Percentiles rank a stretch among this genome's conserved stretches.
Evolutionary conservation across 192 early-diverging fungal species (phyloP).

Genomic region (Blastocladiella britannica): DNA sequence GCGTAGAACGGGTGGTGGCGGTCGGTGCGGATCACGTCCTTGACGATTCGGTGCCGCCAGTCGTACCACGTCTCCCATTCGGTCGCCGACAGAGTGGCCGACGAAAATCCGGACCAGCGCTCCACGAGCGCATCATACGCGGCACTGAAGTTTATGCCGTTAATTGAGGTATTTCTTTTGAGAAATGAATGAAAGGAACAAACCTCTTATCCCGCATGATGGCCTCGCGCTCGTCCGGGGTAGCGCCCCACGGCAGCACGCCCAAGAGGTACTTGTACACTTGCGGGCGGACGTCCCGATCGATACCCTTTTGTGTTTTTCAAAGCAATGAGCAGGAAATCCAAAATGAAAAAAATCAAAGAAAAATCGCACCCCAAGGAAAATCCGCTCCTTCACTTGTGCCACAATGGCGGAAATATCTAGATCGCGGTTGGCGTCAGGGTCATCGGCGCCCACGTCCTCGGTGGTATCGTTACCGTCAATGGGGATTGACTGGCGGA

Average conservation of each 20-base stretch:
- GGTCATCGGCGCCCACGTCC: background rate
- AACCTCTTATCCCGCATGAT: constrained; percentile 31
- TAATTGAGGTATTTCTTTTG: background rate
- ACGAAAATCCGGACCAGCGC: constrained; percentile 21
- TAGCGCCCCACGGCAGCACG: constrained; percentile 67
- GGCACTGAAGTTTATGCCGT: constrained; percentile 17
- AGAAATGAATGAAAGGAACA: constrained; percentile 1
- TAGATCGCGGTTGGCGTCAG: background rate
- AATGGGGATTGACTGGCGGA: background rate
- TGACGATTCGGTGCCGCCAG: constrained; percentile 11
- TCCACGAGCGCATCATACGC: constrained; percentile 42
- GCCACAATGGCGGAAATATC: too few relatives aligned
- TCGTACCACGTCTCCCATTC: background rate
- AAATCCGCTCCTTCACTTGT: background rate
- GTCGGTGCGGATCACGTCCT: constrained; percentile 94
- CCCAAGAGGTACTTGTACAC: constrained; percentile 79
- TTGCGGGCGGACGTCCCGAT: constrained; percentile 50
- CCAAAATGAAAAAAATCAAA: too few relatives aligned
- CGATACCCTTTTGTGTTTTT: constrained; percentile 36
- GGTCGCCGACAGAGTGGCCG: background rate
- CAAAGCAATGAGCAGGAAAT: too few relatives aligned
- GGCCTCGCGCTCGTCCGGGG: constrained; percentile 40
- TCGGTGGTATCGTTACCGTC: background rate
- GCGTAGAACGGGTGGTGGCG: constrained; percentile 63
- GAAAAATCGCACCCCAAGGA: background rate